phyloP scores from a whole-genome alignment of 192 early-diverging fungal genomes.

The Podila clonocystis region DNA sequence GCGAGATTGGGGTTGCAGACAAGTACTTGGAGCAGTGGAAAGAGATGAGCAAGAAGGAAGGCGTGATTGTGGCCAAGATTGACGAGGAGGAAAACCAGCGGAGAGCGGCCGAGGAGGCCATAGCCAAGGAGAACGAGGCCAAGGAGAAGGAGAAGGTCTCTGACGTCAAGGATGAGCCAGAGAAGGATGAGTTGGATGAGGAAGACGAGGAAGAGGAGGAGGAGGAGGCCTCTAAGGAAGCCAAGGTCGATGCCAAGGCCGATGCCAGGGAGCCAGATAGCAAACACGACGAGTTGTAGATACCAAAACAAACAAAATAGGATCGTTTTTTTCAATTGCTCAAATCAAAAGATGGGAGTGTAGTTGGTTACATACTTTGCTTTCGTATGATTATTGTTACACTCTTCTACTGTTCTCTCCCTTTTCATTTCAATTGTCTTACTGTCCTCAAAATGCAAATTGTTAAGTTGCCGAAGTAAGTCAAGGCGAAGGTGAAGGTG shows the following conservation, averaged over 20 bases:
- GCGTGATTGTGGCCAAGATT: constrained; percentile 19
- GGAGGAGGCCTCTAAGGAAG: constrained; percentile 1
- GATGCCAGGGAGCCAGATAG: constrained; percentile 4
- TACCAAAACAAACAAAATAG: no score
- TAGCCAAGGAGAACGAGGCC: constrained; percentile 19
- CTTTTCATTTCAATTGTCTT: no score
- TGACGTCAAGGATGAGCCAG: constrained; percentile 54
- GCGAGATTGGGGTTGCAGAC: constrained; percentile 80
- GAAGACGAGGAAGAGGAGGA: constrained; percentile 23
- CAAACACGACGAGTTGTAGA: no score
- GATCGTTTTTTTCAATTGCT: no score
- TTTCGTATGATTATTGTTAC: no score
- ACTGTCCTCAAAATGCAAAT: no score
- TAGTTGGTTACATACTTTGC: no score
- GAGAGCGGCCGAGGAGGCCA: constrained; percentile 4
- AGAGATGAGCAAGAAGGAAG: constrained; percentile 13
- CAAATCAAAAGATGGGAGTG: no score
- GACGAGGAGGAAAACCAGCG: constrained; percentile 10
- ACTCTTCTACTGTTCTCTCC: no score
- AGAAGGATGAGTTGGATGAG: constrained; percentile 22
- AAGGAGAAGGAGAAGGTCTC: constrained; percentile 67
- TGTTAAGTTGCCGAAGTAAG: no score
- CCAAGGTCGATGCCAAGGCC: constrained; percentile 9
- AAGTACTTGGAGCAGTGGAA: constrained; percentile 52
- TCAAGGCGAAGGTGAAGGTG: no score